Conservation (phyloP, 192 early-diverging fungal species). For the Podila horticola region DNA sequence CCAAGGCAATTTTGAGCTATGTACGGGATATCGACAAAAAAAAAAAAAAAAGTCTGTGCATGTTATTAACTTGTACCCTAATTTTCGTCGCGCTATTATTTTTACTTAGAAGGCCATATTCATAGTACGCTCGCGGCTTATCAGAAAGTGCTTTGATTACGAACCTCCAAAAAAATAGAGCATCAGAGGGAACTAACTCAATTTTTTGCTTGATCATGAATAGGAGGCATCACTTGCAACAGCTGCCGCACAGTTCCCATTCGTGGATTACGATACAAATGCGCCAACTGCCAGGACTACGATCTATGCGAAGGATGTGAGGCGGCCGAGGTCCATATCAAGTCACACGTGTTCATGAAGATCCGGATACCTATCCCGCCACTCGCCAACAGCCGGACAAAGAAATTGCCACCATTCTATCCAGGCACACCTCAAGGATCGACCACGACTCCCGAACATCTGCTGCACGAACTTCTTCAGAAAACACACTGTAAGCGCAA, state of each 20-base stretch:
- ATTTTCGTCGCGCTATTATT: not conserved
- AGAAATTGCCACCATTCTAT: constrained; percentile 81
- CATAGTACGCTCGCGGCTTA: constrained; percentile 55
- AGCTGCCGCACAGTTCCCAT: constrained; percentile 89
- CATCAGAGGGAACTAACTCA: not conserved
- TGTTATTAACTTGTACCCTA: too few species aligned
- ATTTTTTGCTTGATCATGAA: not conserved
- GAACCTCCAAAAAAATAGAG: constrained; percentile 66
- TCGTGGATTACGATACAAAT: constrained; percentile 91
- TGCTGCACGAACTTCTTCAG: constrained; percentile 58
- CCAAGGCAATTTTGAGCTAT: not conserved
- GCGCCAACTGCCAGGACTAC: constrained; percentile 92
- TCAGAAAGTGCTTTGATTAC: not conserved
- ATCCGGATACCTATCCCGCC: constrained; percentile 92
- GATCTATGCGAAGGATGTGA: constrained; percentile 96
- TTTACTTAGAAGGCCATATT: constrained; percentile 61
- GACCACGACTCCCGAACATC: constrained; percentile 35
- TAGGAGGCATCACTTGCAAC: constrained; percentile 92
- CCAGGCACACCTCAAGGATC: constrained; percentile 65
- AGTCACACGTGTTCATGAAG: constrained; percentile 90
- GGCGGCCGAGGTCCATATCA: constrained; percentile 76
- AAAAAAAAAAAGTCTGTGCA: too few species aligned
- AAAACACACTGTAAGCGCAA: constrained; percentile 74
- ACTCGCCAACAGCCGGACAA: constrained; percentile 80
- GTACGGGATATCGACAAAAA: too few species aligned